phyloP scores from a whole-genome alignment of 2,329 filamentous ascomycete species.

The Aspergillus alliaceus region DNA sequence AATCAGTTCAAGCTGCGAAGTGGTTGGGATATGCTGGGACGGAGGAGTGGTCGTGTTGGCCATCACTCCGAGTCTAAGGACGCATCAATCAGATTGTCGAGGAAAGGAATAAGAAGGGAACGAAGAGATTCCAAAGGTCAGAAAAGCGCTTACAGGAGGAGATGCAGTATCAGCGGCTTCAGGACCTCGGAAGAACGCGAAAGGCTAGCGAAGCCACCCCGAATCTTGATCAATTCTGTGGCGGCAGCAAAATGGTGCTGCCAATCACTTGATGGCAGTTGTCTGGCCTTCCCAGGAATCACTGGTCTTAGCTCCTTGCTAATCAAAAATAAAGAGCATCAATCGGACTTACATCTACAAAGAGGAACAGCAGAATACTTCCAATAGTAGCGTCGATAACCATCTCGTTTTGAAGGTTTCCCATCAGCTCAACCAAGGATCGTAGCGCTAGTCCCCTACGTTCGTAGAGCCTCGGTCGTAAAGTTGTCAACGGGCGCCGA shows the following conservation, averaged over 20 bases:
- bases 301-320: neutral
- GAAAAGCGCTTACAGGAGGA: conserved; percentile 6
- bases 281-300: neutral
- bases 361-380: conserved; percentile 8
- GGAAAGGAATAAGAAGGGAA: too few relatives aligned
- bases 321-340: neutral
- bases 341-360: conserved; percentile 4
- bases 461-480: conserved; percentile 3
- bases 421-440: neutral
- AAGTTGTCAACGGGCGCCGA: neutral
- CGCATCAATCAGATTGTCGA: too few relatives aligned
- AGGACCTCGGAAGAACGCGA: neutral
- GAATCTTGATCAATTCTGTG: conserved; percentile 3
- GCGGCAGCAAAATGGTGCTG: conserved; percentile 6
- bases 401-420: neutral
- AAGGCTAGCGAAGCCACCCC: conserved; percentile 2
- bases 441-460: conserved; percentile 6
- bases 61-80: conserved; percentile 4
- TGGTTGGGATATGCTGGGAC: conserved; percentile 1
- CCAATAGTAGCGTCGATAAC: conserved; percentile 2
- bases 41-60: conserved; percentile 9
- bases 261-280: conserved; percentile 3
- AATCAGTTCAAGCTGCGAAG: neutral
- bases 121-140: too few relatives aligned
- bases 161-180: conserved; percentile 1